Percentiles rank a stretch among this genome's conserved stretches.
Evolutionary conservation across 495 filamentous ascomycete genomes (phyloP).

Genomic region (Amphirosellinia nigrospora): DNA sequence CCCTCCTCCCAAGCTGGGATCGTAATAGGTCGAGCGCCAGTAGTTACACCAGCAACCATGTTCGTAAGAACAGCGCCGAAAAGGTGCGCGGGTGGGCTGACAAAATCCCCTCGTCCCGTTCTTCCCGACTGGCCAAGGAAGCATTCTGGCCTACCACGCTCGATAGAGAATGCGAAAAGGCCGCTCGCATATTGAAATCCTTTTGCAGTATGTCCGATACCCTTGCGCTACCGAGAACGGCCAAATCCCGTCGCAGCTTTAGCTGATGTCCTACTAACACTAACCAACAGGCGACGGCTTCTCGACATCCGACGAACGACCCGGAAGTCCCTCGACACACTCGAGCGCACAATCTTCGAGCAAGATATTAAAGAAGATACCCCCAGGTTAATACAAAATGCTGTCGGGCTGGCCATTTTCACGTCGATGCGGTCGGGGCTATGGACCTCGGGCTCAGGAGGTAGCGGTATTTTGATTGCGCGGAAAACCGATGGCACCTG

Average conservation of each 20-base stretch:
- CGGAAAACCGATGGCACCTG: constrained; percentile 82
- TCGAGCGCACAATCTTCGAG: constrained; percentile 35
- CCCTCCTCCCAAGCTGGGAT: constrained; percentile 58
- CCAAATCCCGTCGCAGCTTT: background rate
- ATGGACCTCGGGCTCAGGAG: constrained; percentile 88
- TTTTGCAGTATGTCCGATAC: constrained; percentile 68
- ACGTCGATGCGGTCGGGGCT: constrained; percentile 92
- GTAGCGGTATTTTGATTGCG: constrained; percentile 80
- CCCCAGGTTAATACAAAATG: constrained; percentile 80
- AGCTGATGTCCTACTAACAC: constrained; percentile 4
- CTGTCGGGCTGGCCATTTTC: constrained; percentile 88
- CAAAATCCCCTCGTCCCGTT: constrained; percentile 46
- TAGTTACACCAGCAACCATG: constrained; percentile 18
- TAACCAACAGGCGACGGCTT: constrained; percentile 51
- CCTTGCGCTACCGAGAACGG: constrained; percentile 8
- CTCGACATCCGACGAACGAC: constrained; percentile 45
- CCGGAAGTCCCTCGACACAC: constrained; percentile 42
- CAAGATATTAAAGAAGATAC: constrained; percentile 81
- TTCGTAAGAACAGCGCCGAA: constrained; percentile 41
- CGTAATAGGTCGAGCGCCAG: constrained; percentile 43
- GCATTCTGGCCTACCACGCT: constrained; percentile 81
- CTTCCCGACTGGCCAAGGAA: constrained; percentile 55
- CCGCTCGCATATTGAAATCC: constrained; percentile 79
- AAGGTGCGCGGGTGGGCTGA: constrained; percentile 56
- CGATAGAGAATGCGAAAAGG: constrained; percentile 86